A percentile compares a stretch with the other conserved stretches of the same genome.
Evolutionary conservation across 2,329 filamentous ascomycete genomes (phyloP).

Genomic region (Paramyrothecium roridum): DNA sequence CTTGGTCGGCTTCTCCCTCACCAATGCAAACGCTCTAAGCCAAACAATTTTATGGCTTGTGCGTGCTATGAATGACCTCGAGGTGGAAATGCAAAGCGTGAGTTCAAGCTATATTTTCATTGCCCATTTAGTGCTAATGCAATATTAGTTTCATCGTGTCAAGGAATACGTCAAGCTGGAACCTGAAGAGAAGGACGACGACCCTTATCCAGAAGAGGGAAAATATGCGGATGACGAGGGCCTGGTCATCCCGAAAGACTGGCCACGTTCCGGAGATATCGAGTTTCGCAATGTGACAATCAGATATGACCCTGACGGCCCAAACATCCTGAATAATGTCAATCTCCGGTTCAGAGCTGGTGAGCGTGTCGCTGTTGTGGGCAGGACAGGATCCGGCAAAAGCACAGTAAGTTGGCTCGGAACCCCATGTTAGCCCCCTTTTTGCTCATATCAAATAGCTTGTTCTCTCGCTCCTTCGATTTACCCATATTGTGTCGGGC

Average conservation of each 20-base stretch:
- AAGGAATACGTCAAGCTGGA: slow-evolving; percentile 45
- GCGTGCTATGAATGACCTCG: slow-evolving; percentile 52
- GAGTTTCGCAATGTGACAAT: slow-evolving; percentile 50
- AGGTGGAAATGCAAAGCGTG: slow-evolving; percentile 54
- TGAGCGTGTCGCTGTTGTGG: slow-evolving; percentile 75
- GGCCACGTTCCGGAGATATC: slow-evolving; percentile 44
- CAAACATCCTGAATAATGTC: slow-evolving; percentile 47
- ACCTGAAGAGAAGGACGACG: slow-evolving; percentile 40
- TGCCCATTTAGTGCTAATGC: slow-evolving; percentile 10
- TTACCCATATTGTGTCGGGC: slow-evolving; percentile 48
- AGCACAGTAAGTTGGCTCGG: slow-evolving; percentile 58
- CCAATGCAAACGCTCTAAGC: slow-evolving; percentile 52
- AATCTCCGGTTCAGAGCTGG: slow-evolving; percentile 58
- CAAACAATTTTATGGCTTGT: slow-evolving; percentile 49
- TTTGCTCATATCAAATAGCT: slow-evolving; percentile 24
- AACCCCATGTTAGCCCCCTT: background rate
- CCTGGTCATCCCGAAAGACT: slow-evolving; percentile 35
- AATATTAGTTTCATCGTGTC: slow-evolving; percentile 41
- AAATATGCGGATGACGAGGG: slow-evolving; percentile 36
- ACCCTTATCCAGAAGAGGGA: slow-evolving; percentile 32
- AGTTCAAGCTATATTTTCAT: slow-evolving; percentile 13
- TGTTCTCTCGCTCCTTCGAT: slow-evolving; percentile 52
- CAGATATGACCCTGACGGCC: slow-evolving; percentile 41
- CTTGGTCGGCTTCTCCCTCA: slow-evolving; percentile 53
- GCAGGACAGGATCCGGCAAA: slow-evolving; percentile 80